These are phyloP conservation scores for Aspergillus panamensis DNA, from an alignment of 495 filamentous ascomycete species.

Conservation along the genomic window DNA sequence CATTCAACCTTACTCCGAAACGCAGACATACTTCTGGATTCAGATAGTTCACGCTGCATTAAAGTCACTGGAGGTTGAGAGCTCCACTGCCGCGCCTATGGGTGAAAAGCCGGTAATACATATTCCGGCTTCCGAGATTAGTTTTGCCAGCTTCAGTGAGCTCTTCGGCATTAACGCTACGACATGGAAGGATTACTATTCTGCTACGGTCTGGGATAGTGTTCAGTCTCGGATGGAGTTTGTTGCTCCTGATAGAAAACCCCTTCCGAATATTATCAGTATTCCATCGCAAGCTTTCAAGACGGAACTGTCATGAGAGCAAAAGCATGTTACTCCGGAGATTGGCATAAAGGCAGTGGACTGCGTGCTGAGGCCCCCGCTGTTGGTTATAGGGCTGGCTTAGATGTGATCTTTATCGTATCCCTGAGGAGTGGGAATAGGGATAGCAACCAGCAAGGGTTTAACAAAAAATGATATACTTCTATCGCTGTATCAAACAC, in stretches of 20 bases:
- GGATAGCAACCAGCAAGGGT: too few species aligned
- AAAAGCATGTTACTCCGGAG: too few species aligned
- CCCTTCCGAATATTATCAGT: conserved; percentile 6
- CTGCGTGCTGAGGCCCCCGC: too few species aligned
- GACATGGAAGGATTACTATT: conserved; percentile 5
- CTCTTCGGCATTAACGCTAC: neutral
- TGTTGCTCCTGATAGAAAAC: conserved; percentile 5
- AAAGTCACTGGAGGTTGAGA: neutral
- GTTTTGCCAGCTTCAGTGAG: neutral
- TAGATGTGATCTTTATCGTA: too few species aligned
- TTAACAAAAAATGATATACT: too few species aligned
- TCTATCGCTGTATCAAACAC: too few species aligned
- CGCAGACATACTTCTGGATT: conserved; percentile 13
- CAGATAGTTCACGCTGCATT: conserved; percentile 10
- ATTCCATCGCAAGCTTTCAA: neutral
- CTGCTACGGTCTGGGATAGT: neutral
- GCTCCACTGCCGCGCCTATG: neutral
- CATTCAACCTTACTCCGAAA: conserved; percentile 10
- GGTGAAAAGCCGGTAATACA: neutral
- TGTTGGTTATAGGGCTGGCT: too few species aligned
- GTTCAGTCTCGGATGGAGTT: conserved; percentile 7
- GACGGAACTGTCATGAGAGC: neutral
- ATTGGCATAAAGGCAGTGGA: too few species aligned
- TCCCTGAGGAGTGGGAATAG: too few species aligned
- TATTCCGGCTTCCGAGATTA: neutral